Evolutionary conservation across 192 early-diverging fungal species (phyloP).

Genomic region (Borealophlyctis nickersoniae): DNA sequence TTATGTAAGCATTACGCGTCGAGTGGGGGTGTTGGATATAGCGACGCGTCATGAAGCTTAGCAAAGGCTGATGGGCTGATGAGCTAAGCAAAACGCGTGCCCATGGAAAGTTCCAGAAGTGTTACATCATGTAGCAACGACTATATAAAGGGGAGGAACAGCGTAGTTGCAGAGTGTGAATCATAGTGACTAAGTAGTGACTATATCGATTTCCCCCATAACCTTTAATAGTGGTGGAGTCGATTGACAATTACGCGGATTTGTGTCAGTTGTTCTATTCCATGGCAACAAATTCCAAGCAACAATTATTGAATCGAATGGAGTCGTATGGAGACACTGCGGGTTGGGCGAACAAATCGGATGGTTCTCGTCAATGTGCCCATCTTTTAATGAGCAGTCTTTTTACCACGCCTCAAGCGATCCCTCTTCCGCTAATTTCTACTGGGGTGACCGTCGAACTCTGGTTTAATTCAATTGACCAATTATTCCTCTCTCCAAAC

Average conservation of each 20-base stretch:
- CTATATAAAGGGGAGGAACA: no score
- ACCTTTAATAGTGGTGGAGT: not conserved
- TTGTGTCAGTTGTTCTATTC: not conserved
- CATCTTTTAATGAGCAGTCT: not conserved
- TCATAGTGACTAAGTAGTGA: no score
- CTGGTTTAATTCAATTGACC: not conserved
- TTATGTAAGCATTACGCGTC: no score
- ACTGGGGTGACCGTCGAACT: not conserved
- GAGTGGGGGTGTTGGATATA: no score
- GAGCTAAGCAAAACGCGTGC: no score
- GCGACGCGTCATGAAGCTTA: no score
- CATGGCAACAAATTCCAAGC: not conserved
- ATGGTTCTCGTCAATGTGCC: not conserved
- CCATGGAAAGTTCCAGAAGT: no score
- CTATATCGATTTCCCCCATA: no score
- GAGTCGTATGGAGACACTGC: not conserved
- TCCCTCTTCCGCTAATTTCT: not conserved
- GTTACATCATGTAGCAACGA: no score
- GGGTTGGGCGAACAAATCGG: not conserved
- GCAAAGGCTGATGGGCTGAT: no score
- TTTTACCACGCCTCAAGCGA: not conserved
- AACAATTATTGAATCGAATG: not conserved
- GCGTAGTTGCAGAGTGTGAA: no score
- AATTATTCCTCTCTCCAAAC: not conserved
- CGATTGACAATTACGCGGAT: not conserved